These are phyloP conservation scores for Claviceps sp. DNA, from an alignment of 2,329 filamentous ascomycete genomes.

Conservation along the genomic window DNA sequence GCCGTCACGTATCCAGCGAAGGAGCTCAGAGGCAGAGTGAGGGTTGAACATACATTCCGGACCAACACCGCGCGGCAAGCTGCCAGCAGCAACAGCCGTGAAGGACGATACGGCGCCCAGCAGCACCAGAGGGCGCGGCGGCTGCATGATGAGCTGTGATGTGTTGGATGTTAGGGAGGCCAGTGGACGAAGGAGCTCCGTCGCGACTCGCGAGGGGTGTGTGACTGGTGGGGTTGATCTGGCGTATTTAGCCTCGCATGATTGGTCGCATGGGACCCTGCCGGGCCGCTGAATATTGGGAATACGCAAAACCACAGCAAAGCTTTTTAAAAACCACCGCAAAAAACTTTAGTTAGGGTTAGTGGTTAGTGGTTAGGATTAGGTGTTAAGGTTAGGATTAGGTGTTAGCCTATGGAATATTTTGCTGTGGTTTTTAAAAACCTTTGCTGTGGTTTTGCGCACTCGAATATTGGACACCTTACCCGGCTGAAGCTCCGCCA, in stretches of 20 bases:
- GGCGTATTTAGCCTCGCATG: no score
- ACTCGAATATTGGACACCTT: background rate
- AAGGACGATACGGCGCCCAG: slow-evolving; percentile 35
- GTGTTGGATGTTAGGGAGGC: background rate
- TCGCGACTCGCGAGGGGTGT: background rate
- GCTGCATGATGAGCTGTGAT: slow-evolving; percentile 12
- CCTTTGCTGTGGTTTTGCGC: no score
- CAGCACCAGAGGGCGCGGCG: slow-evolving; percentile 35
- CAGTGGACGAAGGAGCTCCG: background rate
- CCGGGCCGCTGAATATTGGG: background rate
- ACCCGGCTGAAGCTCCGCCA: background rate
- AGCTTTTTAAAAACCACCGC: no score
- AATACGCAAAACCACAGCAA: no score
- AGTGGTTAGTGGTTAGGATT: no score
- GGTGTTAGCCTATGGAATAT: no score
- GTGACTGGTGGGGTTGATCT: background rate
- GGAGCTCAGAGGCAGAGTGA: background rate
- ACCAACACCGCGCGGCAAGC: slow-evolving; percentile 70
- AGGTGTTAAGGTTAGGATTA: no score
- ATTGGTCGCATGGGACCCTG: background rate
- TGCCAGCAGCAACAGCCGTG: slow-evolving; percentile 43
- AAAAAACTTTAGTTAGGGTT: no score
- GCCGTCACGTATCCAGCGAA: background rate
- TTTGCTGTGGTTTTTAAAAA: no score
- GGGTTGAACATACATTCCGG: slow-evolving; percentile 64